Conservation (phyloP, 805 yeast genomes). For the Yarrowia sp. region DNA sequence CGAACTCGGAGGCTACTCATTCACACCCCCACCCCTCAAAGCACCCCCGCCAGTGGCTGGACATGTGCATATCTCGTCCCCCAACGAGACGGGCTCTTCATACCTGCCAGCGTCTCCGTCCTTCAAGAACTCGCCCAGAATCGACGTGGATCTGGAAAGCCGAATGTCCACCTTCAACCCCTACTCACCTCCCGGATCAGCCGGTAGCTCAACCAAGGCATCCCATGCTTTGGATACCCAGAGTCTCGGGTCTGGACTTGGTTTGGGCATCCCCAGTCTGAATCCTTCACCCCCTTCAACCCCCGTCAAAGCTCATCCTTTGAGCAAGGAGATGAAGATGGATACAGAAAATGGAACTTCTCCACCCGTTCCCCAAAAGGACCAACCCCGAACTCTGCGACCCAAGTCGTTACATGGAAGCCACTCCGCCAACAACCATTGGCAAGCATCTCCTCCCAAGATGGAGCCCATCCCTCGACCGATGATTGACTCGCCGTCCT, state of each 20-base stretch:
- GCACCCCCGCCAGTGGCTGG: not conserved
- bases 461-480: constrained; percentile 20
- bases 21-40: constrained; percentile 11
- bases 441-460: constrained; percentile 5
- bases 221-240: not conserved
- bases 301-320: constrained; percentile 1
- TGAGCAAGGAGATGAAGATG: constrained; percentile 8
- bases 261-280: not conserved
- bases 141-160: constrained; percentile 12
- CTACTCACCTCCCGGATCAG: not conserved
- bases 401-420: constrained; percentile 7
- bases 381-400: constrained; percentile 5
- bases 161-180: constrained; percentile 20
- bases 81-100: not conserved
- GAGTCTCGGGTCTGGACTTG: not conserved
- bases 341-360: not conserved
- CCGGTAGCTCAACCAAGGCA: not conserved
- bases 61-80: constrained; percentile 1
- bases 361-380: constrained; percentile 2
- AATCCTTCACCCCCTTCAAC: not conserved
- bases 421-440: not conserved
- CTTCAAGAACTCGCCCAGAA: constrained; percentile 4
- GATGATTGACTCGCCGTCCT: constrained; percentile 5
- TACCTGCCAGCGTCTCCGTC: constrained; percentile 6
- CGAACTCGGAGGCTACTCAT: not conserved